phyloP scores from a whole-genome alignment of 23 red algal species.

The Gracilaria domingensis region DNA sequence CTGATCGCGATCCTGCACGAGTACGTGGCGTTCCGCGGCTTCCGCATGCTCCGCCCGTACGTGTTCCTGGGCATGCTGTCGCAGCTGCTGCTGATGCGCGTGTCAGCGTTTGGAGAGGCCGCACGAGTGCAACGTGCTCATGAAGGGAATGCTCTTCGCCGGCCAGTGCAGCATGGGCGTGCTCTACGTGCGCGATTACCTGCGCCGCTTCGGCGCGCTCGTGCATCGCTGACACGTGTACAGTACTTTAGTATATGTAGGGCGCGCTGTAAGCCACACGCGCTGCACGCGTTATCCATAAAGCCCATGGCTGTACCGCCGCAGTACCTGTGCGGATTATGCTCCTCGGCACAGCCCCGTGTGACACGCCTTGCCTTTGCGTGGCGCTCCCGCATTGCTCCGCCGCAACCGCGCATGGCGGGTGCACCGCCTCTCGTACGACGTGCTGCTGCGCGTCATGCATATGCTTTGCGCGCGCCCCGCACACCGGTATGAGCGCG shows the following conservation, averaged over 20 bases:
- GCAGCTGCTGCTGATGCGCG: slow-evolving; percentile 87
- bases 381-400: not conserved
- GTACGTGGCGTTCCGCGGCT: slow-evolving; percentile 77
- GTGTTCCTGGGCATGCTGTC: slow-evolving; percentile 91
- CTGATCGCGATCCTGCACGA: slow-evolving; percentile 88
- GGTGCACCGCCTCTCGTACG: not conserved
- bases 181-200: slow-evolving; percentile 86
- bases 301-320: slow-evolving; percentile 20
- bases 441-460: slow-evolving; percentile 29
- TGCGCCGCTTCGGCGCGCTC: slow-evolving; percentile 42
- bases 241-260: not conserved
- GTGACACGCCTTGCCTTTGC: too few relatives aligned
- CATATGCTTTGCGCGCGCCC: slow-evolving; percentile 37
- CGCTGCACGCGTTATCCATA: too few relatives aligned
- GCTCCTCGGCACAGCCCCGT: too few relatives aligned
- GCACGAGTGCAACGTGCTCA: slow-evolving; percentile 83
- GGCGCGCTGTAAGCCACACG: too few relatives aligned
- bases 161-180: slow-evolving; percentile 80
- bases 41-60: slow-evolving; percentile 80
- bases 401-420: too few relatives aligned
- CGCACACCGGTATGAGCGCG: slow-evolving; percentile 11
- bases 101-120: slow-evolving; percentile 55
- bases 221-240: slow-evolving; percentile 9
- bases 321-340: too few relatives aligned
- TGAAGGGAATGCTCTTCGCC: slow-evolving; percentile 90